Percentiles rank a stretch among this genome's conserved stretches.
These are phyloP conservation scores for Botrytis fabae DNA, from an alignment of 2,329 filamentous ascomycete genomes.

Conservation along the genomic window DNA sequence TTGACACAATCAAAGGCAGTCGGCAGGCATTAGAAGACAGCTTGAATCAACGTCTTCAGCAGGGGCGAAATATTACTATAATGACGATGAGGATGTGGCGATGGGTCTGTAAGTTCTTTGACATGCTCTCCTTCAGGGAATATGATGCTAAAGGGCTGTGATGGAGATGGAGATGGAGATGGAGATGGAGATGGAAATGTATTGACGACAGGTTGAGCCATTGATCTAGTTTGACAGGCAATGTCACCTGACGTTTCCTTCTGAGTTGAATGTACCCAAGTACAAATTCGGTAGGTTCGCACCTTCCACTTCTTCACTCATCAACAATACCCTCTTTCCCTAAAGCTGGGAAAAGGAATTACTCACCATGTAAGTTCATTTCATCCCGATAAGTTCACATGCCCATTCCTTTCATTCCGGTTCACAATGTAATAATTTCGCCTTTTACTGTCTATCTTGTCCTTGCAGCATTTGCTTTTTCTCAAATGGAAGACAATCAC, in stretches of 20 bases:
- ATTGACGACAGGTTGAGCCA: background rate
- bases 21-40: background rate
- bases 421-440: slow-evolving; percentile 1
- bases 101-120: background rate
- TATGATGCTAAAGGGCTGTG: background rate
- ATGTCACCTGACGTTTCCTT: background rate
- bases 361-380: background rate
- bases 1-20: background rate
- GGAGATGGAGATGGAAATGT: background rate
- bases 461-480: background rate
- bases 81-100: too few relatives aligned
- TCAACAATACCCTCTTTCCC: background rate
- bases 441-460: background rate
- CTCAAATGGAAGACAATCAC: slow-evolving; percentile 17
- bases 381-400: background rate
- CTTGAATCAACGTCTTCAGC: background rate
- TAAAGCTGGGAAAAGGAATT: background rate
- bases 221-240: background rate
- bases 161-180: background rate
- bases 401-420: background rate
- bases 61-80: background rate
- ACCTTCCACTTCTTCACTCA: background rate
- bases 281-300: background rate
- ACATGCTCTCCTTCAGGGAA: background rate
- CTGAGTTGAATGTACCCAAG: background rate